Base-by-base conservation (phyloP, 2,329 filamentous ascomycete genomes). In the Hypoxylon sp. region DNA sequence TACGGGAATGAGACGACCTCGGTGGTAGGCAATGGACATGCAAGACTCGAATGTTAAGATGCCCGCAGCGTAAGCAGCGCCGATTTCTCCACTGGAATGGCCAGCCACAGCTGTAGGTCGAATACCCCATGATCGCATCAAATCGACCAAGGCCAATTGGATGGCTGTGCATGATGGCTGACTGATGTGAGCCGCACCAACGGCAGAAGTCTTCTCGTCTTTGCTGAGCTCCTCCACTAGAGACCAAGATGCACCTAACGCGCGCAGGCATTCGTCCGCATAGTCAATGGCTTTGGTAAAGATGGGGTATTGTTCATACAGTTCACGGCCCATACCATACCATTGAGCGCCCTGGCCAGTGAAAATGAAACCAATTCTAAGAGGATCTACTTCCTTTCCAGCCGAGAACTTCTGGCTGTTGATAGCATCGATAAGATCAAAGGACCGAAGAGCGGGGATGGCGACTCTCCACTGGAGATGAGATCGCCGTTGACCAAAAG, bases 11-110 rank as follows among this genome's bases (percentile, higher is more conserved):
- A 83, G 78, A 27, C 80, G 77, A 1, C 81, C 83, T 14, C 83
- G 77, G 68, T 81, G 80, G 71, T 87, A 88, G 1, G 85, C 85
- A 9, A 84, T 78, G 0, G 78, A 76, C 74, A 85, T 81, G 48
- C 81, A 81, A 0, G 79, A 75, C 29, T 83, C 78, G 32, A 84
- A 78, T 2, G 77, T 78, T 25, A 85, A 74, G 8, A 81, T 76
- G 2, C 83, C 81, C 0, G 80, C 79, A 2, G 81, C 81, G 61
- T 84, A 85, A 6, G 82, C 82, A 0, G 82, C 82, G 1, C 80
- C 81, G 45, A 84, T 81, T 61, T 81, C 79, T 23, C 79, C 79
- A 46, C 78, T 80, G 2, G 78, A 80, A 64, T 81, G 79, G n/a
- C 79, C 78, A 11, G 77, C 74, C 7, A 81, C 79, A 0, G 78